Conservation (phyloP, 257 asterid species). For the Linaria vulgaris region DNA sequence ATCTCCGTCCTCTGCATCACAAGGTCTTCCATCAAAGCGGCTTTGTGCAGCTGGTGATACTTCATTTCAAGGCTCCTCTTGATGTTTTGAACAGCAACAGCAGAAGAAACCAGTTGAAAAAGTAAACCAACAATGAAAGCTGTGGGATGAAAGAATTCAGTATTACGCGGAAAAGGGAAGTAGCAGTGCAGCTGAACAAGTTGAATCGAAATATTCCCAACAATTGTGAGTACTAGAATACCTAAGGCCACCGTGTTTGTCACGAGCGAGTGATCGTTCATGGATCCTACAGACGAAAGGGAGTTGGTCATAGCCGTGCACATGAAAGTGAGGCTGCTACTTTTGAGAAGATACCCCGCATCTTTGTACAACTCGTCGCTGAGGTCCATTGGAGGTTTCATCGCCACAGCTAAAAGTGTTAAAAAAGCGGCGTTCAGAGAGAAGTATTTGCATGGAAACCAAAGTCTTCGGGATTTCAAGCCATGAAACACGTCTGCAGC, state of each 20-base stretch:
- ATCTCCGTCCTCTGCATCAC: slow-evolving; percentile 28
- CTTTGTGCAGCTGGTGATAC: slow-evolving; percentile 31
- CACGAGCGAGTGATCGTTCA: slow-evolving; percentile 27
- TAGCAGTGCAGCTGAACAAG: slow-evolving; percentile 19
- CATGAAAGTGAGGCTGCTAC: slow-evolving; percentile 45
- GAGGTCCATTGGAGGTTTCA: slow-evolving; percentile 46
- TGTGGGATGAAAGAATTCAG: too few relatives aligned
- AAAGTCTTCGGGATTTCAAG: slow-evolving; percentile 29
- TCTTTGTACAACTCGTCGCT: slow-evolving; percentile 27
- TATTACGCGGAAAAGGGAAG: too few relatives aligned
- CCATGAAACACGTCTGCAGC: slow-evolving; percentile 41
- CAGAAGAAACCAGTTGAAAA: slow-evolving; percentile 27
- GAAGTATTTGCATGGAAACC: slow-evolving; percentile 43
- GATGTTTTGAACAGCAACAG: slow-evolving; percentile 29
- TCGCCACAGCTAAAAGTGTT: slow-evolving; percentile 38
- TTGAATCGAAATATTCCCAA: slow-evolving; percentile 34
- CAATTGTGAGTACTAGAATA: slow-evolving; percentile 33
- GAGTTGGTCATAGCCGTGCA: slow-evolving; percentile 44
- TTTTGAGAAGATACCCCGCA: slow-evolving; percentile 31
- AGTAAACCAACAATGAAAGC: slow-evolving; percentile 20
- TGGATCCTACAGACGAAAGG: slow-evolving; percentile 40
- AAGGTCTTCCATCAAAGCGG: slow-evolving; percentile 28
- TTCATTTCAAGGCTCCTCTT: slow-evolving; percentile 33
- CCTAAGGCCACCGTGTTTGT: slow-evolving; percentile 36
- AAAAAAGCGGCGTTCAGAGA: slow-evolving; percentile 40